A percentile compares a stretch with the other conserved stretches of the same genome.
Conservation (phyloP, 2,329 filamentous ascomycete species). For the Monosporascus sp. region DNA sequence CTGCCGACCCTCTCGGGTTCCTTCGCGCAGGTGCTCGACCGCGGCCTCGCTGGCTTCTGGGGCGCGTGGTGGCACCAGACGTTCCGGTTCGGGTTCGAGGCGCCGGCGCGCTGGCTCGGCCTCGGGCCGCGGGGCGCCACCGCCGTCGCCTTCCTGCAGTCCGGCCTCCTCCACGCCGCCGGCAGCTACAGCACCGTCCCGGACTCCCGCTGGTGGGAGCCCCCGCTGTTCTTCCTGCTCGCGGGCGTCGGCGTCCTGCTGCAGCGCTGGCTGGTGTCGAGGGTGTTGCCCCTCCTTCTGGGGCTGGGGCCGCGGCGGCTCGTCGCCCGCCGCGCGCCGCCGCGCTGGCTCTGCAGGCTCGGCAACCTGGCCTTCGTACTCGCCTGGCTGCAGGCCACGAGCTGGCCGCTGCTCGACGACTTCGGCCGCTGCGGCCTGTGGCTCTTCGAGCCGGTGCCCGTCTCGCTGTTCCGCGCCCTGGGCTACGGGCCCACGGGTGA, state of each 20-base stretch:
- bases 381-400: constrained; percentile 64
- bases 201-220: constrained; percentile 41
- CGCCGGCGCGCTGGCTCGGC: constrained; percentile 48
- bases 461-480: constrained; percentile 63
- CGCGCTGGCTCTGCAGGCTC: constrained; percentile 39
- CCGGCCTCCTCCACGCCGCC: constrained; percentile 63
- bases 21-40: constrained; percentile 50
- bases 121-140: constrained; percentile 29
- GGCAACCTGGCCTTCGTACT: constrained; percentile 59
- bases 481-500: constrained; percentile 58
- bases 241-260: constrained; percentile 61
- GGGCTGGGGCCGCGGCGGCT: background rate
- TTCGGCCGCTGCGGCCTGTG: constrained; percentile 69
- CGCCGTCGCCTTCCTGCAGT: constrained; percentile 57
- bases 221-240: constrained; percentile 65
- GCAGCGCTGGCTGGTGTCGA: constrained; percentile 38
- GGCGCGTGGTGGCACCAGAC: constrained; percentile 86
- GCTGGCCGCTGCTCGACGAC: constrained; percentile 66
- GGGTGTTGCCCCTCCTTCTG: background rate
- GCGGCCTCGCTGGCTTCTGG: constrained; percentile 78
- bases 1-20: constrained; percentile 52
- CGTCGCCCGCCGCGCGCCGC: constrained; percentile 21
- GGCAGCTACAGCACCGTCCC: constrained; percentile 65
- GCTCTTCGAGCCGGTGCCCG: constrained; percentile 75
- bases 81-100: constrained; percentile 68